A percentile compares a stretch with the other conserved stretches of the same genome.
Conservation (phyloP, 2,329 filamentous ascomycete genomes). For the Sordariomycetes sp. region DNA sequence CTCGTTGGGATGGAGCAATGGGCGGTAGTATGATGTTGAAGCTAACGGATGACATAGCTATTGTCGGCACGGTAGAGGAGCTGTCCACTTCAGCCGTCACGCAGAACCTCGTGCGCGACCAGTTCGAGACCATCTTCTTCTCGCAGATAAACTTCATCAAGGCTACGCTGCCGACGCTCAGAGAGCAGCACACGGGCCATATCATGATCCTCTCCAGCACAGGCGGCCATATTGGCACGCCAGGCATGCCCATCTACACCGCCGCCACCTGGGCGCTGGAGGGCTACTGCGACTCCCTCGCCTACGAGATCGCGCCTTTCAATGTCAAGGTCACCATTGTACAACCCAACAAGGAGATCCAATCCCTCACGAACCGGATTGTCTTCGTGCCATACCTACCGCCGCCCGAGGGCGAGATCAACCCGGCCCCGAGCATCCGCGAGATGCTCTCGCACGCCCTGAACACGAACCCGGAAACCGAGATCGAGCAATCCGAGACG, state of each 20-base stretch:
- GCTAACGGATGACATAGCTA: constrained; percentile 38
- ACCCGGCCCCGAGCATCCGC: constrained; percentile 64
- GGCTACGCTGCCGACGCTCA: constrained; percentile 68
- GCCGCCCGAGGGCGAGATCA: constrained; percentile 53
- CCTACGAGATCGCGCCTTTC: constrained; percentile 94
- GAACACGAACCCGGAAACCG: constrained; percentile 62
- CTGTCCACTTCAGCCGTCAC: constrained; percentile 63
- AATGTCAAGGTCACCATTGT: constrained; percentile 95
- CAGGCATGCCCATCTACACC: constrained; percentile 82
- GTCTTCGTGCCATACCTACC: constrained; percentile 70
- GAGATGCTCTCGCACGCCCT: constrained; percentile 75
- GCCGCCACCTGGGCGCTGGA: constrained; percentile 91
- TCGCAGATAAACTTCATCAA: constrained; percentile 95
- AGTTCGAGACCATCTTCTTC: constrained; percentile 94
- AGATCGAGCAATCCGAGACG: constrained; percentile 19
- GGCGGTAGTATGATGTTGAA: not conserved
- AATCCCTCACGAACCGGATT: constrained; percentile 77
- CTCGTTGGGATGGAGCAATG: not conserved
- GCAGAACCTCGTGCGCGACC: constrained; percentile 71
- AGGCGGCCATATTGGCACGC: constrained; percentile 85
- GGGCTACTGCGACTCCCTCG: constrained; percentile 88
- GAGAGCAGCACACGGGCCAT: constrained; percentile 74
- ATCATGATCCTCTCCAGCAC: constrained; percentile 84
- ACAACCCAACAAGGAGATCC: constrained; percentile 89
- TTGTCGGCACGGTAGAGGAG: constrained; percentile 88